phyloP scores from a whole-genome alignment of 2,329 filamentous ascomycete genomes.

The Seiridium unicorne region DNA sequence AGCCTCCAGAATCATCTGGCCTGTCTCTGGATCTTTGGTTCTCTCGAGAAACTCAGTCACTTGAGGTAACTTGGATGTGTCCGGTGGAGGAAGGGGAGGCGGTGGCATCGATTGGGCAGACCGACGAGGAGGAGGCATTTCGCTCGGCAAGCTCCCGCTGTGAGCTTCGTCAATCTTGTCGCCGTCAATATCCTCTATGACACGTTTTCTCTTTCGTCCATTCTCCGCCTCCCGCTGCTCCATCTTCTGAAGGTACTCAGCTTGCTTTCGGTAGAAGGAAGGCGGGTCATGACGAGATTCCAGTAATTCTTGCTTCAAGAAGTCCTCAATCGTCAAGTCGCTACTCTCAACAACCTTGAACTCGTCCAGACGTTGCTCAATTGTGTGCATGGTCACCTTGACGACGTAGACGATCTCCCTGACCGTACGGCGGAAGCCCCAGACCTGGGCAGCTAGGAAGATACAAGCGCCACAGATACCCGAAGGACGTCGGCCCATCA shows the following conservation, averaged over 20 bases:
- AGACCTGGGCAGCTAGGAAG: slow-evolving; percentile 94
- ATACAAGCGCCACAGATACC: slow-evolving; percentile 93
- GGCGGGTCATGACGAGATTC: slow-evolving; percentile 79
- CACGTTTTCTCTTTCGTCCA: slow-evolving; percentile 39
- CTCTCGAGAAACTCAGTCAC: slow-evolving; percentile 27
- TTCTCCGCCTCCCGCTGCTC: slow-evolving; percentile 41
- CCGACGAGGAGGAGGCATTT: not conserved
- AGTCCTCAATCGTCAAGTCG: slow-evolving; percentile 83
- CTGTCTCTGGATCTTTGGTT: slow-evolving; percentile 25
- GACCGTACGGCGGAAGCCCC: slow-evolving; percentile 92
- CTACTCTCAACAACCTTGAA: slow-evolving; percentile 87
- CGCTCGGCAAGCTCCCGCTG: not conserved
- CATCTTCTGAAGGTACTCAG: slow-evolving; percentile 55
- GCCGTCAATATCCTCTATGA: slow-evolving; percentile 31
- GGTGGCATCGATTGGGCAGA: slow-evolving; percentile 25
- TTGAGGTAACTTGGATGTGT: slow-evolving; percentile 24
- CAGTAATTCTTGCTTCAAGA: slow-evolving; percentile 68
- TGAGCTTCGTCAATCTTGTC: slow-evolving; percentile 15
- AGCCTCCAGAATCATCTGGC: slow-evolving; percentile 21
- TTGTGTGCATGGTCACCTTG: slow-evolving; percentile 91
- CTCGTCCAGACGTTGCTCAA: slow-evolving; percentile 87
- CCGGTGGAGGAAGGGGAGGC: slow-evolving; percentile 26
- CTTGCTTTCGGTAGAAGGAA: slow-evolving; percentile 68
- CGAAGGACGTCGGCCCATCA: slow-evolving; percentile 86
- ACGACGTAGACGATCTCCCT: slow-evolving; percentile 97